Percentiles rank a stretch among this genome's conserved stretches.
Evolutionary conservation across 306 rosid genomes (phyloP).

Genomic region (Malus fusca): DNA sequence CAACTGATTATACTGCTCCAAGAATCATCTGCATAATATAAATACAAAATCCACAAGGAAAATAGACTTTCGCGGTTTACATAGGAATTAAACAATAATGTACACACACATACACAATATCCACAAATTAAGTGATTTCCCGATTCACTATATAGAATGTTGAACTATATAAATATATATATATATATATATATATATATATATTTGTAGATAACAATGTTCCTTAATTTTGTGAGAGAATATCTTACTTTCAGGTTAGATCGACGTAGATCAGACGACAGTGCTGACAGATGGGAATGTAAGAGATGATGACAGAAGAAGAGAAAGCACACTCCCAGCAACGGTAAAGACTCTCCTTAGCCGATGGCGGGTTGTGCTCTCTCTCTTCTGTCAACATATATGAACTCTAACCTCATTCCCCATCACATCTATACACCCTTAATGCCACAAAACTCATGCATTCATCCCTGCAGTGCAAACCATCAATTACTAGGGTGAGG

Average conservation of each 20-base stretch:
- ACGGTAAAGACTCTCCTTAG: conserved; percentile 31
- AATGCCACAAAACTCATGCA: neutral
- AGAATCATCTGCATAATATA: neutral
- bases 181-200: no score
- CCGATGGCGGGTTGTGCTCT: conserved; percentile 71
- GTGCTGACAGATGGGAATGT: neutral
- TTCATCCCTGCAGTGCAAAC: neutral
- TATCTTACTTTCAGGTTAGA: neutral
- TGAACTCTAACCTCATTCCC: neutral
- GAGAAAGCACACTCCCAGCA: conserved; percentile 83
- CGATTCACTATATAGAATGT: no score
- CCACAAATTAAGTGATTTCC: no score
- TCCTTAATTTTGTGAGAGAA: neutral
- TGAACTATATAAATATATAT: no score
- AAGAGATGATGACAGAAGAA: conserved; percentile 58
- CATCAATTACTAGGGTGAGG: neutral
- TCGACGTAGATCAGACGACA: neutral
- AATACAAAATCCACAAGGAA: neutral
- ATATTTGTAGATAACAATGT: neutral
- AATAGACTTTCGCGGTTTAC: neutral
- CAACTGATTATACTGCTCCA: neutral
- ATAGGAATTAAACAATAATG: no score
- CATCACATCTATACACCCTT: neutral
- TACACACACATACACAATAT: neutral
- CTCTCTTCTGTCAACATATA: conserved; percentile 97